Base-by-base conservation (phyloP, 2,329 filamentous ascomycete genomes). In the Pseudocercospora macadamiae region DNA sequence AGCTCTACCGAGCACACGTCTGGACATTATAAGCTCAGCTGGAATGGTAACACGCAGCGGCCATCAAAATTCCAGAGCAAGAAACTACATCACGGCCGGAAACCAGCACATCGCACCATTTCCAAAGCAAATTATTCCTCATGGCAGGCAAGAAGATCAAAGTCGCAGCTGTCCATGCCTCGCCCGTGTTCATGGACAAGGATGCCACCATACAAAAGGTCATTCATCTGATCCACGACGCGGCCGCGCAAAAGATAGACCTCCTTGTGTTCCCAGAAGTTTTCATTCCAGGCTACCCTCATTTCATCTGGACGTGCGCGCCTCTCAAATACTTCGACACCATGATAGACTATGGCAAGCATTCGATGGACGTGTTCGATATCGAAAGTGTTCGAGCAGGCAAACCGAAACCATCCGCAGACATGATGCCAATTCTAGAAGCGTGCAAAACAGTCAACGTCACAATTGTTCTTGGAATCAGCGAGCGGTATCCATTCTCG, bases 161-260 rank as follows among this genome's bases (percentile, higher is more conserved):
- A n/a, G 45, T 14, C 4, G 45, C 45, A 32, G 45, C 45, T 10
- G 45, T 49, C 8, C 45, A 49, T 30, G 19, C 45, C 9, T 19
- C 45, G 30, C 45, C 45, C 10, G 45, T 49, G 2, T 49, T 49
- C 23, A 49, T 49, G 45, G 25, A 49, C 45, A 49, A 49, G 12
- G 45, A 28, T 10, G 25, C 19, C 4, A 49, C 44, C 2, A 21
- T 48, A 12, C 18, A 48, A 16, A 30, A 32, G 23, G 28, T 30
- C 16, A 28, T 49, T 12, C 16, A 26, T 28, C 25, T 49, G 4
- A 49, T 49, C 19, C 19, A 10, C 10, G 10, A 51, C 18, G 47
- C 47, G 14, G 32, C 28, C 6, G 47, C 8, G n/a, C 21, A 51
- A 30, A 18, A 21, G 2, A 32, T 51, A 2, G 23, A 16, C 10